Conservation (phyloP, 2,329 filamentous ascomycete species). For the Neonectria neomacrospora region DNA sequence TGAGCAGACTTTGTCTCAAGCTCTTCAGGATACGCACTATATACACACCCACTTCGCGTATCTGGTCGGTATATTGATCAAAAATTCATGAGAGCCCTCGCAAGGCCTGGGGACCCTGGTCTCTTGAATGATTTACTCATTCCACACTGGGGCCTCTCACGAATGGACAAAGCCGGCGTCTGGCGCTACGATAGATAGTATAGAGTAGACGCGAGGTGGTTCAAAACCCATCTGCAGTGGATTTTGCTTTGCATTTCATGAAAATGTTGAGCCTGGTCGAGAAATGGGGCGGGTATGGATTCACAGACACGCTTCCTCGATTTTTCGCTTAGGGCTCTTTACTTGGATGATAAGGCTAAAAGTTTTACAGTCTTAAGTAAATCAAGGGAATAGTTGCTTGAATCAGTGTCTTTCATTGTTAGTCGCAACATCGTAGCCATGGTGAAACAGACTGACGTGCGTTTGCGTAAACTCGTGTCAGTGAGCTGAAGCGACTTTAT, state of each 20-base stretch:
- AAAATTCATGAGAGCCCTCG: background rate
- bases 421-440: background rate
- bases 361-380: background rate
- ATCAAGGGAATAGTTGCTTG: background rate
- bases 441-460: background rate
- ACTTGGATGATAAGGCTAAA: background rate
- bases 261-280: conserved; percentile 28
- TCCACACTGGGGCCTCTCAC: background rate
- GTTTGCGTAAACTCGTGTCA: no score
- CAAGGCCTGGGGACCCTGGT: background rate
- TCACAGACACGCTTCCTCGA: background rate
- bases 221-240: background rate
- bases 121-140: background rate
- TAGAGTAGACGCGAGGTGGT: background rate
- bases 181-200: background rate
- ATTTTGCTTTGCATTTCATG: conserved; percentile 25
- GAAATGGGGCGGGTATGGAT: background rate
- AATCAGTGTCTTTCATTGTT: background rate
- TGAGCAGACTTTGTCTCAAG: background rate
- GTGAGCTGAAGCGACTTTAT: no score
- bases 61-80: background rate
- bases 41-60: background rate
- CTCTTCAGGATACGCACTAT: background rate
- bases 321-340: background rate
- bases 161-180: background rate